phyloP scores from a whole-genome alignment of 2,329 filamentous ascomycete genomes.

The Colletotrichum costaricense region DNA sequence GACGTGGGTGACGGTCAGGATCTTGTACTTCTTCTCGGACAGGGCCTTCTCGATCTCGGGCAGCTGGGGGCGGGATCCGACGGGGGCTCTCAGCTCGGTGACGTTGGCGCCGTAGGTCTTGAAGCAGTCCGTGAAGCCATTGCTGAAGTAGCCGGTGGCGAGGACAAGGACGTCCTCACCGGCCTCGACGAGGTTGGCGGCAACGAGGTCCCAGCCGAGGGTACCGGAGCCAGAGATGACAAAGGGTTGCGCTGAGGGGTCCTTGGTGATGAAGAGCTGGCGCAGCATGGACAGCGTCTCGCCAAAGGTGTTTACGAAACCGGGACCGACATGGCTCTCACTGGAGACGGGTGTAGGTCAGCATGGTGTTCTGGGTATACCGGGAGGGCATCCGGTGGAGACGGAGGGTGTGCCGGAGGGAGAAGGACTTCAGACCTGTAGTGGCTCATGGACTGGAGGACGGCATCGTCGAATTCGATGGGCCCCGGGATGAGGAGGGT shows the following conservation, averaged over 20 bases:
- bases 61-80: constrained; percentile 88
- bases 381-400: constrained; percentile 9
- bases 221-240: constrained; percentile 95
- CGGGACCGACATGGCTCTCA: constrained; percentile 91
- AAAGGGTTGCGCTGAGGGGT: constrained; percentile 87
- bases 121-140: constrained; percentile 93
- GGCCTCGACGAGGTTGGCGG: constrained; percentile 90
- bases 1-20: constrained; percentile 94
- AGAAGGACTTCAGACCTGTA: constrained; percentile 72
- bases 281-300: constrained; percentile 89
- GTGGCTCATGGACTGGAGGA: constrained; percentile 94
- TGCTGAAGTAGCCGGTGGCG: constrained; percentile 96
- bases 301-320: constrained; percentile 90
- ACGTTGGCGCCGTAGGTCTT: constrained; percentile 90
- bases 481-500: constrained; percentile 96
- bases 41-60: constrained; percentile 90
- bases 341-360: constrained; percentile 56
- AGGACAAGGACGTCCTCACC: constrained; percentile 93
- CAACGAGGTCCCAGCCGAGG: constrained; percentile 95
- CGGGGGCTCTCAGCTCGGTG: constrained; percentile 88
- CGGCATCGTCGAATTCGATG: constrained; percentile 98
- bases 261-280: constrained; percentile 92
- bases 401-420: not conserved
- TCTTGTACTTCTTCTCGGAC: constrained; percentile 91
- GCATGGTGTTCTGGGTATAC: constrained; percentile 1